Percentiles rank a stretch among this genome's conserved stretches.
These are phyloP conservation scores for Ophiostoma tasmaniense DNA, from an alignment of 2,329 filamentous ascomycete species.

Conservation along the genomic window DNA sequence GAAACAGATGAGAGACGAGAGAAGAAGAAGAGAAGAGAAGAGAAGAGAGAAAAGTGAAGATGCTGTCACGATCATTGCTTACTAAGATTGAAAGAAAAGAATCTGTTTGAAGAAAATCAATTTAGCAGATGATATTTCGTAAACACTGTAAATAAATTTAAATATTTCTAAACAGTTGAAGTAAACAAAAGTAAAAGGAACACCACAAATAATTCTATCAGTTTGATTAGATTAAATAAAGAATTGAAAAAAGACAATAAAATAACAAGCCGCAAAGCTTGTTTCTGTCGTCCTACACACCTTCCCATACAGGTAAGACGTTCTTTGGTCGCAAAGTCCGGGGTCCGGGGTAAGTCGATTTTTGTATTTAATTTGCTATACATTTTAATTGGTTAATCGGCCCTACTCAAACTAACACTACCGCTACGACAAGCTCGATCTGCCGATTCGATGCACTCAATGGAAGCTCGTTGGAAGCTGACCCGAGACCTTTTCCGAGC, in stretches of 20 bases:
- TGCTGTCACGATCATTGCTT: neutral
- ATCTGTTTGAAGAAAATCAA: too few species aligned
- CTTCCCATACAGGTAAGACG: neutral
- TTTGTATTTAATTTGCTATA: neutral
- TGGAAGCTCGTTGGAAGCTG: neutral
- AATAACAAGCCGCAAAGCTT: neutral
- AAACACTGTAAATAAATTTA: too few species aligned
- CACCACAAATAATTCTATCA: neutral
- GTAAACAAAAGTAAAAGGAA: neutral
- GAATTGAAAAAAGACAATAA: neutral
- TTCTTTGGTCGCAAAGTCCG: neutral
- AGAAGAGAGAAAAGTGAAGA: neutral
- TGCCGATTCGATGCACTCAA: neutral
- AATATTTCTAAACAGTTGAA: too few species aligned
- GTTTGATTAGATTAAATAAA: too few species aligned
- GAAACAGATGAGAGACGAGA: neutral
- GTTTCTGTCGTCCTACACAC: neutral
- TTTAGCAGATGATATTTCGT: too few species aligned
- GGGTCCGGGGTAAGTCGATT: slow-evolving; percentile 2
- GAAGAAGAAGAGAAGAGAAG: neutral
- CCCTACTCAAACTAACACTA: neutral
- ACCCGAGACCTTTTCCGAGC: neutral
- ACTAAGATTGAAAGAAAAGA: neutral
- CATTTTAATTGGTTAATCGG: neutral
- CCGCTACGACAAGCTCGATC: neutral